Base-by-base conservation (phyloP, 352 stramenopile species). In the Phytophthora sp. region DNA sequence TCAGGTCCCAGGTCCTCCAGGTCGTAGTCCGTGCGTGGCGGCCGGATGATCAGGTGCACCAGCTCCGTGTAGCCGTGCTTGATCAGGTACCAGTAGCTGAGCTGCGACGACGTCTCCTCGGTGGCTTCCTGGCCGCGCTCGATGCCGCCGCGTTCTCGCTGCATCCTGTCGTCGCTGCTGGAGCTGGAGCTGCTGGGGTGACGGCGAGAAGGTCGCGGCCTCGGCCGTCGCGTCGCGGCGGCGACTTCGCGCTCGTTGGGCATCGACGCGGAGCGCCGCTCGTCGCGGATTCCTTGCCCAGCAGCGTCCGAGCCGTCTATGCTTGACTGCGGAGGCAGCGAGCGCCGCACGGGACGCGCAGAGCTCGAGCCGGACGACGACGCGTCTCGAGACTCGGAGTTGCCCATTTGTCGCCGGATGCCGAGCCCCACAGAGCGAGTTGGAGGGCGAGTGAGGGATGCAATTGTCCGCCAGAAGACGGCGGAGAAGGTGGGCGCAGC, bases 21-120 rank as follows among this genome's bases (percentile, higher is more conserved):
- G 1, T 90, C 81, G 69, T 99, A 99, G 49, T 88, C 51, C 4
- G 93, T 96, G 35, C 97, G 83, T 20, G 97, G 97, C 26, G 97
- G 97, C 3, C 97, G 92, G 55, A 99, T 99, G 66, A 99, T 99
- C 27, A 98, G 89, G 69, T 99, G 96, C 32, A 99, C 96, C 26
- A 99, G 74, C 67, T 98, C 91, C 54, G 96, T 91, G 80, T 99
- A 99, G 10, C 87, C 87, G 43, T 95, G 80, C 28, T 92, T 92
- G 62, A 93, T 66, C 46, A 95, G 58, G 55, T 93, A 92, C 87
- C 87, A 95, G 52, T 94, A 95, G 42, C 84, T 87, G 11, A 95
- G 62, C 51, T 95, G 81, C 31, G 75, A 78, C 2, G 79, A 85
- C n/a, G 84, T 53, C n/a, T 95, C 84, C 55, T 95, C 84, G 5